These are phyloP conservation scores for Ogataea siamensis DNA, from an alignment of 805 yeast genomes.

Conservation along the genomic window DNA sequence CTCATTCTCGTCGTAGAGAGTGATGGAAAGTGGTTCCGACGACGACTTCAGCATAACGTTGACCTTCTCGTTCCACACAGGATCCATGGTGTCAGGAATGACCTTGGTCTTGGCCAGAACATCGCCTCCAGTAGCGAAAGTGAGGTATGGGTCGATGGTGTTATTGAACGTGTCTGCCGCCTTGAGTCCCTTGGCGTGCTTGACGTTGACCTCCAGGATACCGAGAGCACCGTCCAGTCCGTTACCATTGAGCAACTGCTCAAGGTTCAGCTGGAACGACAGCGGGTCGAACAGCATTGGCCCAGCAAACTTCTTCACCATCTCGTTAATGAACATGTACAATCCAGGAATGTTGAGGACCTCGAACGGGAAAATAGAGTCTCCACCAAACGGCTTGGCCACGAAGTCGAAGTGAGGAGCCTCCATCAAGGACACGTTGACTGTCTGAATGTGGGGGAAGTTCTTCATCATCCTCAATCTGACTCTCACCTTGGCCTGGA, in stretches of 20 bases:
- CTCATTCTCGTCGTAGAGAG: constrained; percentile 68
- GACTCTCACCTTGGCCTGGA: constrained; percentile 71
- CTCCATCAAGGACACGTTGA: constrained; percentile 79
- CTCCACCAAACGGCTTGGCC: constrained; percentile 71
- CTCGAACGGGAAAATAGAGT: constrained; percentile 84
- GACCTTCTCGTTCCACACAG: constrained; percentile 82
- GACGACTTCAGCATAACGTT: constrained; percentile 69
- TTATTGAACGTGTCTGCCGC: constrained; percentile 70
- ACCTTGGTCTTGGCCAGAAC: constrained; percentile 68
- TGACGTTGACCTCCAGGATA: constrained; percentile 67
- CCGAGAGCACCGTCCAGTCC: constrained; percentile 83
- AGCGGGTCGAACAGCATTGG: constrained; percentile 87
- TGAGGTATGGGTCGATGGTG: constrained; percentile 87
- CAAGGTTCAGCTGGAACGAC: constrained; percentile 88
- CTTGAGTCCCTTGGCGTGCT: constrained; percentile 64
- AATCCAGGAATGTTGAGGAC: constrained; percentile 85
- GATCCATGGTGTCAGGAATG: constrained; percentile 63
- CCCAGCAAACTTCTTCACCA: constrained; percentile 84
- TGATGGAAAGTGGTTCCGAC: constrained; percentile 77
- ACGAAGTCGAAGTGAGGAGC: constrained; percentile 88
- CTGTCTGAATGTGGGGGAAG: constrained; percentile 92
- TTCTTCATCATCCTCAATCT: constrained; percentile 85
- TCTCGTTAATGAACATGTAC: constrained; percentile 73
- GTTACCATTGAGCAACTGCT: constrained; percentile 83
- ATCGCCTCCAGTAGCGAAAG: constrained; percentile 58